Conservation (phyloP, 169 alveolate species). For the Theileria annulata region DNA sequence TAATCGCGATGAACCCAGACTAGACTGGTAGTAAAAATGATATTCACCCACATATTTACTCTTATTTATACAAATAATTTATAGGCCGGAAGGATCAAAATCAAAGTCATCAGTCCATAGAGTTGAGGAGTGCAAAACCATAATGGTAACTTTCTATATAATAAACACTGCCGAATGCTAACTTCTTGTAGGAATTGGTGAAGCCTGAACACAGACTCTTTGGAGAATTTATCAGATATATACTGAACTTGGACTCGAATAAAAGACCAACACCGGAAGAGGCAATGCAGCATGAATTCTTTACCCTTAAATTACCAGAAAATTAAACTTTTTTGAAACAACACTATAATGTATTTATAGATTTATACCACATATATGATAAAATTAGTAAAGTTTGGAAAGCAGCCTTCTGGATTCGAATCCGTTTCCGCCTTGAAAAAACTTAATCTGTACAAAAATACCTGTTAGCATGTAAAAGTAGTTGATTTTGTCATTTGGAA, state of each 20-base stretch:
- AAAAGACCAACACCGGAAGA: conserved; percentile 85
- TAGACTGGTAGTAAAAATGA: conserved; percentile 68
- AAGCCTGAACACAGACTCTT: conserved; percentile 77
- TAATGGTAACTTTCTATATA: conserved; percentile 25
- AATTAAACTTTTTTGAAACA: conserved; percentile 7
- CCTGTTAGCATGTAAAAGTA: conserved; percentile 82
- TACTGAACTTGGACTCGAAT: conserved; percentile 81
- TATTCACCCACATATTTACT: neutral
- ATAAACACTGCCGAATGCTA: neutral
- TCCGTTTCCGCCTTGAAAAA: conserved; percentile 76
- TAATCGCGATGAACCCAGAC: conserved; percentile 45
- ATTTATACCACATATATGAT: neutral
- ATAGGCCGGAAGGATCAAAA: conserved; percentile 79
- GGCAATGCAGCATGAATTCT: conserved; percentile 83
- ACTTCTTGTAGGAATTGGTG: conserved; percentile 66
- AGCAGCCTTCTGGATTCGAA: conserved; percentile 74
- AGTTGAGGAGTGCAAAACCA: conserved; percentile 63
- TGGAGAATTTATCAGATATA: conserved; percentile 81
- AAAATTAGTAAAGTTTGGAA: conserved; percentile 64
- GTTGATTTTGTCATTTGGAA: conserved; percentile 73
- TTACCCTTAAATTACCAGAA: conserved; percentile 65
- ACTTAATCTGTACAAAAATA: conserved; percentile 13
- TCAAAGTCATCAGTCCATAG: conserved; percentile 72
- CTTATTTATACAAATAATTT: neutral
- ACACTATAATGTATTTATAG: neutral